Evolutionary conservation across 441 rosid species (phyloP), one percentile per base, ranked within the genome.

Genomic region (Raphanus hybrid): DNA sequence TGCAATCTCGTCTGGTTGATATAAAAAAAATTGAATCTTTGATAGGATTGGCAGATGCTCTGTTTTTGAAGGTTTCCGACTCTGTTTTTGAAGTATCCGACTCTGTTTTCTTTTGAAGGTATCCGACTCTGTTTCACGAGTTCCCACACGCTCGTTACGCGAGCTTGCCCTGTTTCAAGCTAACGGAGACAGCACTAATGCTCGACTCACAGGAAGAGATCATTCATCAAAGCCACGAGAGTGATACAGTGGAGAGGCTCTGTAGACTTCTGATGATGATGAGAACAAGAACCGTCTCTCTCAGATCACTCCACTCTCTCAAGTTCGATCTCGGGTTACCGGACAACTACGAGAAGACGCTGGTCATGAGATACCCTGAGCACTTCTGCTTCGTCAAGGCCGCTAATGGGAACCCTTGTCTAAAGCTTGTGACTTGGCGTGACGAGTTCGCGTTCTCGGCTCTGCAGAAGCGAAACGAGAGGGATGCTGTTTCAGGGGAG

Each of bases 281-380:
- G 90, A 89, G 81, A 79, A 87, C 85, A 67, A 86, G 85, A 83
- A 89, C 87, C 2, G 74, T 80, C 9, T 93, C 94, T 3, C 82
- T 92, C 66, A 87, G 82, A 75, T 96, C 97, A 6, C 82, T 96
- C 3, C 85, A 88, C 69, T 83, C 96, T n/a, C 82, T 96, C 73
- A 93, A 89, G 76, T 96, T 93, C 88, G 98, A 93, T 81, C 92
- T 93, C 5, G 97, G 99, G 1, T 84, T 96, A 76, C 97, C 97
- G 0, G 97, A 91, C 82, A 86, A 91, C 78, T 92, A 90, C 70
- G 92, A 88, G 72, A 92, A 84, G 71, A 69, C 83, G 3, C 74
- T 93, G 70, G 75, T 92, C 71, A 97, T 90, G 1, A 93, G 81
- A 64, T 85, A 86, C 41, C 89, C 89, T 0, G 89, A 87, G 77